phyloP scores from a whole-genome alignment of 164 flowering plant species.

The Houttuynia cordata region DNA sequence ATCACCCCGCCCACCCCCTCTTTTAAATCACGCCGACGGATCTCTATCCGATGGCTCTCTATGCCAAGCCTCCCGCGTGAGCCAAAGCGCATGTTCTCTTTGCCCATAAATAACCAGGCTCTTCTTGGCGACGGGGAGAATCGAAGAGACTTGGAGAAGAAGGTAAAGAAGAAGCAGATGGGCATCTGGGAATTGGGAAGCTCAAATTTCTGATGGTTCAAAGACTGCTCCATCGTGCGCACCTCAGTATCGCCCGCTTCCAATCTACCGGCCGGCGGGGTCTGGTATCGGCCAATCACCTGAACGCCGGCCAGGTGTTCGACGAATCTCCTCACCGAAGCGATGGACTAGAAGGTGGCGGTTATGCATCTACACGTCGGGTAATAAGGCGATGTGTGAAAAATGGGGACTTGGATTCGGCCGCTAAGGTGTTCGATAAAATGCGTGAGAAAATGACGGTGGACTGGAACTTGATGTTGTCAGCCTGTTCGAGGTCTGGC shows the following conservation, averaged over 20 bases:
- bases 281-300: constrained; percentile 13
- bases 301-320: not conserved
- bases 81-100: too few relatives aligned
- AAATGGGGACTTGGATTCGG: constrained; percentile 11
- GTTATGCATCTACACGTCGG: constrained; percentile 11
- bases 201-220: not conserved
- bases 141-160: too few relatives aligned
- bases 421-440: constrained; percentile 11
- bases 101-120: too few relatives aligned
- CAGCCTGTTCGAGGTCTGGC: constrained; percentile 17
- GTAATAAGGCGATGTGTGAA: constrained; percentile 8
- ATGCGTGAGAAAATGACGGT: constrained; percentile 12
- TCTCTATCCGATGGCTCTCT: too few relatives aligned
- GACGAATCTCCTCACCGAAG: not conserved
- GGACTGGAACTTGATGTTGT: constrained; percentile 16
- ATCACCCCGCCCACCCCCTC: too few relatives aligned
- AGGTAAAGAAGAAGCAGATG: constrained; percentile 26
- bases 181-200: not conserved
- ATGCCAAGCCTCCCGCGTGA: too few relatives aligned
- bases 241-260: not conserved
- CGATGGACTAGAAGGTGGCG: not conserved
- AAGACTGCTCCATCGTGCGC: not conserved
- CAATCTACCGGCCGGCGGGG: not conserved
- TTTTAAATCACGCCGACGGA: too few relatives aligned
- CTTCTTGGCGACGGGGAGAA: too few relatives aligned